These are phyloP conservation scores for Russula foetens DNA, from an alignment of 768 basidiomycete species.

Conservation along the genomic window DNA sequence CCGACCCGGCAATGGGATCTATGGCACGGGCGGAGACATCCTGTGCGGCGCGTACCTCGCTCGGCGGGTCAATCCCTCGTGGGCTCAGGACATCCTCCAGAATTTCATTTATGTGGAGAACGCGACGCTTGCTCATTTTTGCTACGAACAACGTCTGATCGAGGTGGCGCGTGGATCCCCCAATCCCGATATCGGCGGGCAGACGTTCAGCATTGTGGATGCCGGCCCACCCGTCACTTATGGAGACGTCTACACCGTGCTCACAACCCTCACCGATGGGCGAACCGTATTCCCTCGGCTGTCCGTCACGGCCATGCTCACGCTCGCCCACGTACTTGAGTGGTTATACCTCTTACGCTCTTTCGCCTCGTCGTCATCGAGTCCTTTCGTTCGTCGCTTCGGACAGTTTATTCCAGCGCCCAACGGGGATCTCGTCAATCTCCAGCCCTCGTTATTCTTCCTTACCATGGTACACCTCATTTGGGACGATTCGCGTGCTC, in stretches of 20 bases:
- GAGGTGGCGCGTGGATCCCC: constrained; percentile 36
- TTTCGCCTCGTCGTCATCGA: constrained; percentile 20
- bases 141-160: constrained; percentile 63
- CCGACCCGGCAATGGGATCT: constrained; percentile 73
- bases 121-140: constrained; percentile 59
- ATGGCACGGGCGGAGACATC: constrained; percentile 69
- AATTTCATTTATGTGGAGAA: constrained; percentile 74
- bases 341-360: constrained; percentile 33
- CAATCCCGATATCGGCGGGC: constrained; percentile 64
- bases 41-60: constrained; percentile 56
- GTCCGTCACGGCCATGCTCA: constrained; percentile 56
- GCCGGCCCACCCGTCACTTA: constrained; percentile 54
- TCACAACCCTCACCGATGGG: constrained; percentile 49
- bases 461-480: constrained; percentile 31
- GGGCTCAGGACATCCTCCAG: constrained; percentile 49
- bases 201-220: constrained; percentile 60
- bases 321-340: constrained; percentile 54
- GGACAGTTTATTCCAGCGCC: constrained; percentile 24
- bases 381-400: constrained; percentile 27
- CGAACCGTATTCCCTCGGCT: constrained; percentile 46
- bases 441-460: constrained; percentile 34
- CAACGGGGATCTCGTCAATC: constrained; percentile 28
- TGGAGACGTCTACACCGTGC: constrained; percentile 50
- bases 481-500: constrained; percentile 35
- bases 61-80: constrained; percentile 52